A percentile compares a stretch with the other conserved stretches of the same genome.
Evolutionary conservation across 2,329 filamentous ascomycete species (phyloP).

Genomic region (Fusarium nelsonii): DNA sequence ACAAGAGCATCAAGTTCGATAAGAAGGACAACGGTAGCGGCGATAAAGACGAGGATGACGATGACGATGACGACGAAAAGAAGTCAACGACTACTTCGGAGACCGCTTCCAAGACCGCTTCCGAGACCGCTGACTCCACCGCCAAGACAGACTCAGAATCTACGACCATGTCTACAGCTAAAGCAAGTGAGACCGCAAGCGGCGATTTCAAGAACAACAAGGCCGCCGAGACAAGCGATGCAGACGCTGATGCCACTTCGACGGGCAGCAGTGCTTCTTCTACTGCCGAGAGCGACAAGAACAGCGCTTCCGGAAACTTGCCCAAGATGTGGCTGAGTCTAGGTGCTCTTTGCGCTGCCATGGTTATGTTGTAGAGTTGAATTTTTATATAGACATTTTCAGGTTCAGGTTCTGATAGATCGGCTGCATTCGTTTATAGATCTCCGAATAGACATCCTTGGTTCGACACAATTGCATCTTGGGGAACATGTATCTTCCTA

Average conservation of each 20-base stretch:
- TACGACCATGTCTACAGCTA: slow-evolving; percentile 12
- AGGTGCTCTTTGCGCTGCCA: slow-evolving; percentile 1
- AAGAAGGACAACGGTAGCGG: slow-evolving; percentile 14
- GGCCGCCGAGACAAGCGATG: not conserved
- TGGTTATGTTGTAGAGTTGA: slow-evolving; percentile 3
- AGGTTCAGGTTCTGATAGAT: not conserved
- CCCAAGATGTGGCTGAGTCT: slow-evolving; percentile 26
- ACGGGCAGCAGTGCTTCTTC: slow-evolving; percentile 12
- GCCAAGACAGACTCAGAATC: slow-evolving; percentile 5
- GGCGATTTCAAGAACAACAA: slow-evolving; percentile 28
- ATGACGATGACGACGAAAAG: not conserved
- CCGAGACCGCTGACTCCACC: not conserved
- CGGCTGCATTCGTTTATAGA: not conserved
- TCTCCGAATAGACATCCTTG: not conserved
- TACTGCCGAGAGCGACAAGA: not conserved
- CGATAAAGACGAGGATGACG: not conserved
- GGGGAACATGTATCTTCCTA: too few species aligned
- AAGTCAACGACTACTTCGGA: slow-evolving; percentile 4
- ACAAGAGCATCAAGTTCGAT: slow-evolving; percentile 43
- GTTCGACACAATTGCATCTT: too few species aligned
- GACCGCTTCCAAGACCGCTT: not conserved
- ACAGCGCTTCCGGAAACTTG: slow-evolving; percentile 11
- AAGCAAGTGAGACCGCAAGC: slow-evolving; percentile 4
- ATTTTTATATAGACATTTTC: not conserved
- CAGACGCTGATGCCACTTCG: not conserved